phyloP scores from a whole-genome alignment of 805 yeast genomes.

The Candida nemodendra region DNA sequence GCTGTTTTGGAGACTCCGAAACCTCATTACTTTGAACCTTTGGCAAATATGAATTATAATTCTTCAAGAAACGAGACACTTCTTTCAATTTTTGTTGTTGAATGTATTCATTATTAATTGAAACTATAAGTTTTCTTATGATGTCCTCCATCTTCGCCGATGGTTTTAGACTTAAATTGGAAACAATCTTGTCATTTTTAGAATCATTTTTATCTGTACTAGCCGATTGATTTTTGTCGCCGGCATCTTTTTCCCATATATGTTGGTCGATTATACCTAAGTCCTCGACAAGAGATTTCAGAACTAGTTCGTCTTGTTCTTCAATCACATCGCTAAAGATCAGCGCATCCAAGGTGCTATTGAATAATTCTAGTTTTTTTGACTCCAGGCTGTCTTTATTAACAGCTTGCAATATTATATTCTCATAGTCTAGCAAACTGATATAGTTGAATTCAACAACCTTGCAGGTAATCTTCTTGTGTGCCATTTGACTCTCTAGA shows the following conservation, averaged over 20 bases:
- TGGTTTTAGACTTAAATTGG: conserved; percentile 58
- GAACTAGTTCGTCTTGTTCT: conserved; percentile 31
- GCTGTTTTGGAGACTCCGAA: conserved; percentile 5
- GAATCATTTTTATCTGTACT: conserved; percentile 49
- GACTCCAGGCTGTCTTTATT: conserved; percentile 28
- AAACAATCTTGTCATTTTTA: conserved; percentile 49
- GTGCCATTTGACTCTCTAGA: conserved; percentile 65
- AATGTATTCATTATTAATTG: conserved; percentile 55
- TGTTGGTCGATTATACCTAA: conserved; percentile 25
- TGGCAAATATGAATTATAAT: conserved; percentile 37
- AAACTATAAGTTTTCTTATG: conserved; percentile 51
- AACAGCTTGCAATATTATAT: conserved; percentile 22
- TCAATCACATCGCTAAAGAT: conserved; percentile 36
- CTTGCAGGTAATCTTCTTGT: conserved; percentile 81
- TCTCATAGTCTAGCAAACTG: conserved; percentile 36
- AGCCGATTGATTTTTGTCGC: conserved; percentile 12
- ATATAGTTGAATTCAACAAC: conserved; percentile 72
- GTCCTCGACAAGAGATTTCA: conserved; percentile 24
- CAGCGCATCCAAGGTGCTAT: conserved; percentile 35
- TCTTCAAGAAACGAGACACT: conserved; percentile 51
- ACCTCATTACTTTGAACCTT: conserved; percentile 1
- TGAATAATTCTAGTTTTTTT: conserved; percentile 32
- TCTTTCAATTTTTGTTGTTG: conserved; percentile 56
- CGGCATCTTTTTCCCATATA: conserved; percentile 4
- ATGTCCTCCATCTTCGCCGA: conserved; percentile 55